Conservation (phyloP, 2,329 filamentous ascomycete genomes). For the Harringtonia aguacate region DNA sequence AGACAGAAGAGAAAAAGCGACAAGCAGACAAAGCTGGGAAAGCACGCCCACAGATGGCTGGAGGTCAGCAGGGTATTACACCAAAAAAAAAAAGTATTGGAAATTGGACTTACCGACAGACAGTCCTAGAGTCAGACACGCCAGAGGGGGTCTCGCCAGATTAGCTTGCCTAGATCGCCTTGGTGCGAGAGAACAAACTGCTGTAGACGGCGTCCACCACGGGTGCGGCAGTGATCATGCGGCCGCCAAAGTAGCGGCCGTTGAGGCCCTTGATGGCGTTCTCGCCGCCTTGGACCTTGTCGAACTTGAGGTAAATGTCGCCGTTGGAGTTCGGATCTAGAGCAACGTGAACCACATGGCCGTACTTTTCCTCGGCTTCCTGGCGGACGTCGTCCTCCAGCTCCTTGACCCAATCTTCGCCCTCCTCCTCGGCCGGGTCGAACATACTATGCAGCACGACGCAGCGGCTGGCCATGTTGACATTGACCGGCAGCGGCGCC, state of each 20-base stretch:
- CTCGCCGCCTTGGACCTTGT: slow-evolving; percentile 86
- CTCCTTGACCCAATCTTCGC: slow-evolving; percentile 82
- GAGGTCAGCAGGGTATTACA: neutral
- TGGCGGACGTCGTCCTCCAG: slow-evolving; percentile 85
- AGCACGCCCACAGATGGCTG: neutral
- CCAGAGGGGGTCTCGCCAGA: slow-evolving; percentile 17
- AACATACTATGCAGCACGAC: slow-evolving; percentile 95
- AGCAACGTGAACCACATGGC: slow-evolving; percentile 93
- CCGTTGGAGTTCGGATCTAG: slow-evolving; percentile 88
- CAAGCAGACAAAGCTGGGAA: no score
- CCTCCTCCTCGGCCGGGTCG: slow-evolving; percentile 80
- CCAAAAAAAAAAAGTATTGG: neutral
- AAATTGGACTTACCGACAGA: slow-evolving; percentile 14
- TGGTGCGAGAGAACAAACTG: slow-evolving; percentile 83
- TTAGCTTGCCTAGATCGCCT: slow-evolving; percentile 61
- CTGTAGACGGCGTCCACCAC: slow-evolving; percentile 98
- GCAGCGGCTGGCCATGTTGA: slow-evolving; percentile 88
- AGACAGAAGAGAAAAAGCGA: neutral
- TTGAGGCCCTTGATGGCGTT: slow-evolving; percentile 98
- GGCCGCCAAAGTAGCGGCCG: slow-evolving; percentile 87
- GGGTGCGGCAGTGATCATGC: slow-evolving; percentile 86
- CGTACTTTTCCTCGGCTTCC: slow-evolving; percentile 93
- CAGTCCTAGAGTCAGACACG: slow-evolving; percentile 35
- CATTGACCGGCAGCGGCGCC: slow-evolving; percentile 49
- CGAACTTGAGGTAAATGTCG: slow-evolving; percentile 98